Base-by-base conservation (phyloP, 2,329 filamentous ascomycete genomes). In the Diplodia corticola region DNA sequence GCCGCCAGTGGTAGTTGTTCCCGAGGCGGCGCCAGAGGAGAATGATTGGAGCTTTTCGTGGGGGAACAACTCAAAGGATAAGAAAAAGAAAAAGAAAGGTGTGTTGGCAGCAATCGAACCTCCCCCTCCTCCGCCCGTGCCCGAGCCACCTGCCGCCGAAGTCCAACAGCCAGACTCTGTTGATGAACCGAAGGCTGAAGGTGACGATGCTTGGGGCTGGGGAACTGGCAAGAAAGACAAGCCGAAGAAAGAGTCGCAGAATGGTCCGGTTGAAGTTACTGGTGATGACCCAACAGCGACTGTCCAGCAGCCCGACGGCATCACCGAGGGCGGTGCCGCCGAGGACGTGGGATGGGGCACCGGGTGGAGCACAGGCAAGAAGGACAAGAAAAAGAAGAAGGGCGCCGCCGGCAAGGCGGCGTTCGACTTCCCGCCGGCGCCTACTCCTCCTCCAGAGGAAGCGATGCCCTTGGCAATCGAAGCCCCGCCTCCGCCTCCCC, bases 51-150 rank as follows among this genome's bases (percentile, higher is more conserved):
- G 70, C 4, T 76, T 73, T 65, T 70, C 69, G 9, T 75, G 74
- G 69, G 74, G 72, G 1, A 68, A 64, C 49, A 65, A 67, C 24
- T 26, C 44, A 30, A 75, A 76, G 65, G 72, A 76, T 30, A 76
- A 76, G 68, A 76, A 76, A 69, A 76, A 75, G 64, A 76, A 76
- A 70, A 76, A 77, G 69, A 75, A 76, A 68, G 73, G 69, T 22
- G 64, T 76, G 17, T 73, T 74, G 59, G 73, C 73, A n/a, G 72
- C 72, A 22, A 40, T 5, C 22, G 60, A 53, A 48, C 30, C 49
- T 28, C 60, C 60, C 24, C 60, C 60, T 51, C 60, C 46, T 20
- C 44, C 60, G 30, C 46, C 48, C 20, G 46, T 40, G 35, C 71
- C 71, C 22, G 76, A 75, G 54, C 73, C 73, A 3, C 74, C 75